Conservation (phyloP, 257 asterid genomes). For the Solanum sparsipilum region DNA sequence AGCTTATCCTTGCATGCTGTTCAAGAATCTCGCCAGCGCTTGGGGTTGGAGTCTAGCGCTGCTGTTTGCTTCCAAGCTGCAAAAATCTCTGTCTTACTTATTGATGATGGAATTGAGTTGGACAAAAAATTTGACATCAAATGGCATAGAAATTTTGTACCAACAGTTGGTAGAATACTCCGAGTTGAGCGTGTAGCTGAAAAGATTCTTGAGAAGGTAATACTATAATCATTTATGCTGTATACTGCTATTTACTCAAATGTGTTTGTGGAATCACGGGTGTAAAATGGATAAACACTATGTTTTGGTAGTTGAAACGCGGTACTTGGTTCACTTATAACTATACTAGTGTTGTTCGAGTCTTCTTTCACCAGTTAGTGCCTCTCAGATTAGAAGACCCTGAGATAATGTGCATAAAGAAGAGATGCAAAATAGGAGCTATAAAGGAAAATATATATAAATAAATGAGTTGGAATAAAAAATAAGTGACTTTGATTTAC, state of each 20-base stretch:
- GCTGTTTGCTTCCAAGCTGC: slow-evolving; percentile 63
- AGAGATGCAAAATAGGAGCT: not conserved
- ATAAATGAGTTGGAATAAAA: not conserved
- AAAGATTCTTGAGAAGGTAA: slow-evolving; percentile 66
- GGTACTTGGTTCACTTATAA: not conserved
- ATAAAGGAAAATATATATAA: not conserved
- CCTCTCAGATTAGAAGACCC: not conserved
- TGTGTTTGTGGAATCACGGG: not conserved
- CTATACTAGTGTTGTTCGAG: not conserved
- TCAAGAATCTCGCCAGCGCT: slow-evolving; percentile 47
- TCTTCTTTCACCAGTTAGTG: not conserved
- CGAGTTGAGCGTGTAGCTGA: slow-evolving; percentile 76
- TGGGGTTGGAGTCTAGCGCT: slow-evolving; percentile 58
- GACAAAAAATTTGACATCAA: slow-evolving; percentile 48
- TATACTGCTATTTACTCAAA: not conserved
- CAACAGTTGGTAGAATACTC: slow-evolving; percentile 65
- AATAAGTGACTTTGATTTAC: not conserved
- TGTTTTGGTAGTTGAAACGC: not conserved
- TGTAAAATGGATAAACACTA: not conserved
- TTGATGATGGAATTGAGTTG: slow-evolving; percentile 75
- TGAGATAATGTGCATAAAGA: not conserved
- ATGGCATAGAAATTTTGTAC: slow-evolving; percentile 66
- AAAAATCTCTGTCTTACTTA: slow-evolving; percentile 49
- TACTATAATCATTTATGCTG: not conserved
- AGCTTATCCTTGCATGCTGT: slow-evolving; percentile 50